Base-by-base conservation (phyloP, 306 rosid genomes). In the Pyrus bretschneideri region DNA sequence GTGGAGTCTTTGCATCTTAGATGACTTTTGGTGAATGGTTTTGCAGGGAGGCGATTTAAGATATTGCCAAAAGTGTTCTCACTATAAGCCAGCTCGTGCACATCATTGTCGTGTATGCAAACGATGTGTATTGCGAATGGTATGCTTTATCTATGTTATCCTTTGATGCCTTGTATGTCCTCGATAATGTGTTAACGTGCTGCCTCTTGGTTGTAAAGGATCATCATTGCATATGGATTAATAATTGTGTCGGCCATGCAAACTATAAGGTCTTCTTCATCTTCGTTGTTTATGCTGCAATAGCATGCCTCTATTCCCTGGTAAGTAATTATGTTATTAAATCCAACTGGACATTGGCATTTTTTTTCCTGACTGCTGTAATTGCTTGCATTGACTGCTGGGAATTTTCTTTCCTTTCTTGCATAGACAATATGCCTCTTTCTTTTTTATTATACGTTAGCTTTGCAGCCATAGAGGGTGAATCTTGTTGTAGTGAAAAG, bases 201-300 rank as follows among this genome's bases (percentile, higher is more conserved):
- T 81, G 75, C 75, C 79, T 78, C 58, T 75, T 87, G 83, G 79
- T 83, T 93, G 80, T 71, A 85, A 64, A 94, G 98, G 99, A 95
- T 83, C 99, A 95, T 74, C 99, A 95, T 73, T 95, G 99, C 87
- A 89, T 92, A 83, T 95, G 99, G 99, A 95, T 95, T 77, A 89
- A 91, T 81, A 95, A 95, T 73, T 95, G 99, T 10, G 91, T 95
- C 1, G 99, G 99, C 82, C 97, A 90, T 85, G 90, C 89, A 81
- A 95, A 95, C 92, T 95, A 95, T 70, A 92, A 90, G 86, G 85
- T 75, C 81, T 95, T 95, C 91, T 89, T 95, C 85, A 68, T 90
- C 85, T 95, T 88, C 42, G 88, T 95, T 76, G 74, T 86, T 79
- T 89, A 92, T 89, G 97, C 99, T 58, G 97, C 87, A 42, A 81